Percentiles rank a stretch among this genome's conserved stretches.
Evolutionary conservation across 1,284 basidiomycete species (phyloP).

Genomic region (Garcileccinum viscosum): DNA sequence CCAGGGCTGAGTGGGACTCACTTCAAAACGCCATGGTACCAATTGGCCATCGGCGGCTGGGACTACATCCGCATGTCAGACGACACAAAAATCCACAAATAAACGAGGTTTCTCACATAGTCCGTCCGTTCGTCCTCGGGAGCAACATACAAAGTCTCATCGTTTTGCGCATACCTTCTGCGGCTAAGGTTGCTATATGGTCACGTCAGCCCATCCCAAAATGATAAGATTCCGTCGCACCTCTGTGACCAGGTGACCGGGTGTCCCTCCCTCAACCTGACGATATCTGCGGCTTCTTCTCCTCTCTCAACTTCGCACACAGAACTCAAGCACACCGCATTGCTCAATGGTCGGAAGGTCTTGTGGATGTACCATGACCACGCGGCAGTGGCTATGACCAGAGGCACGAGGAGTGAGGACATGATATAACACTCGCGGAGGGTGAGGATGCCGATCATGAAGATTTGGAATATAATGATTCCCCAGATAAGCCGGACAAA

Average conservation of each 20-base stretch:
- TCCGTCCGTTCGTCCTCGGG: slow-evolving; percentile 90
- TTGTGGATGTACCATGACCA: slow-evolving; percentile 83
- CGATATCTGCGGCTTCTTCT: slow-evolving; percentile 78
- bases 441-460: slow-evolving; percentile 95
- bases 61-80: slow-evolving; percentile 55
- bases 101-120: slow-evolving; percentile 62
- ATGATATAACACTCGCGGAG: slow-evolving; percentile 80
- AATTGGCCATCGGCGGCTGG: slow-evolving; percentile 93
- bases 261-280: slow-evolving; percentile 76
- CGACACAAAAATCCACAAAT: background rate
- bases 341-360: slow-evolving; percentile 78
- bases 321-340: slow-evolving; percentile 84
- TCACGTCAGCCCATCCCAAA: slow-evolving; percentile 14
- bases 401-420: slow-evolving; percentile 79
- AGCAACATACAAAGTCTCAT: slow-evolving; percentile 93
- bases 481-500: slow-evolving; percentile 89
- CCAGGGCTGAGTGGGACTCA: slow-evolving; percentile 41
- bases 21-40: slow-evolving; percentile 91
- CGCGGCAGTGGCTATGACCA: slow-evolving; percentile 77
- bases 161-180: slow-evolving; percentile 87
- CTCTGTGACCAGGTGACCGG: slow-evolving; percentile 87
- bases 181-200: slow-evolving; percentile 75
- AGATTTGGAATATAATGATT: slow-evolving; percentile 84
- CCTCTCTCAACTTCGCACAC: slow-evolving; percentile 88
- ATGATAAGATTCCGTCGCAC: slow-evolving; percentile 43